Evolutionary conservation across 2,329 filamentous ascomycete genomes (phyloP), one percentile per base, ranked within the genome.

Genomic region (Stenocarpella maydis): DNA sequence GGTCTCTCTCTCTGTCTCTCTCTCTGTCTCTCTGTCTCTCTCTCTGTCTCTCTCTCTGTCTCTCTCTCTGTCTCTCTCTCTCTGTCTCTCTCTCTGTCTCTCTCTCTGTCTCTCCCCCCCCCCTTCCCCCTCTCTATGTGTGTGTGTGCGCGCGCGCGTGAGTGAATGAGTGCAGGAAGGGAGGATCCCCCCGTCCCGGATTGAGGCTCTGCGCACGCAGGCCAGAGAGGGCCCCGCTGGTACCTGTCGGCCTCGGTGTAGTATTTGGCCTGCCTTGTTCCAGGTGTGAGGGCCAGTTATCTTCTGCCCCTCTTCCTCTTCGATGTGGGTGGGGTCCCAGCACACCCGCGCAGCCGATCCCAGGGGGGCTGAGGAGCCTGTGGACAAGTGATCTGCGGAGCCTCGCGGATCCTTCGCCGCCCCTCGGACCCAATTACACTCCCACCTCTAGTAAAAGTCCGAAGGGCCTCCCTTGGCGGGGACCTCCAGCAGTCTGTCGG

Each of bases 371-470:
- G 31, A 9, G 31, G 34, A 24, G n/a, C n/a, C 43, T 61, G 58
- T n/a, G 14, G 28, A 37, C 58, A 63, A 63, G 14, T 34, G 58
- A 63, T 63, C 58, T 63, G 58, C 58, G 58, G 58, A 63, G 43
- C 58, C 58, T 63, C 24, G n/a, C 43, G 28, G n/a, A 63, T 63
- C 58, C 58, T 63, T 49, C 58, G 58, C 28, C 43, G n/a, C n/a
- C 28, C 26, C 58, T 63, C 58, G 58, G 58, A 49, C 43, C 58
- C 58, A 63, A 17, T 34, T 10, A 14, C 43, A 21, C 14, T 47
- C 58, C 58, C 49, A 49, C 58, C 14, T 7, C 58, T 49, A 2
- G 4, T 10, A 49, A 37, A 58, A 63, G 58, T 63, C 58, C 58
- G 58, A 63, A 43, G 19, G 12, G 19, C 4, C 3, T 7, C 8